A percentile compares a stretch with the other conserved stretches of the same genome.
These are phyloP conservation scores for Colletotrichum aenigma DNA, from an alignment of 2,329 filamentous ascomycete genomes.

Conservation along the genomic window DNA sequence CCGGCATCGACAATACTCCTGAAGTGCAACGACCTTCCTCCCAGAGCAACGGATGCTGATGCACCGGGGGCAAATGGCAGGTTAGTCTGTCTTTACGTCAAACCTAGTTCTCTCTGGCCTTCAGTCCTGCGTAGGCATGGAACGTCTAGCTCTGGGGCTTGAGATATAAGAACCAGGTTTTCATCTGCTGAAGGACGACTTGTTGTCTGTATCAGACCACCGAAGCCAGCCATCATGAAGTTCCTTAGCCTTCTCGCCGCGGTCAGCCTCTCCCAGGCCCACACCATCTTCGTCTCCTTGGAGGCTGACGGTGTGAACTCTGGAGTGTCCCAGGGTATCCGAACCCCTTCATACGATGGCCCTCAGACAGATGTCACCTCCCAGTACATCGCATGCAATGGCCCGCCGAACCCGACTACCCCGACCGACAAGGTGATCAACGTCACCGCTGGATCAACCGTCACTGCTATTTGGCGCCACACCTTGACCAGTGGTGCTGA, in stretches of 20 bases:
- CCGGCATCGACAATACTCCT: not conserved
- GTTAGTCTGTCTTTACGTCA: not conserved
- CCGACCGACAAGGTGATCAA: constrained; percentile 50
- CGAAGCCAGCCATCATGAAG: constrained; percentile 13
- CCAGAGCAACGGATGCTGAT: not conserved
- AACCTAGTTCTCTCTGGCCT: not conserved
- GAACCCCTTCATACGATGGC: constrained; percentile 55
- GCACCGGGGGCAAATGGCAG: not conserved
- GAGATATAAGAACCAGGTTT: not conserved
- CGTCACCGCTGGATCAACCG: constrained; percentile 47
- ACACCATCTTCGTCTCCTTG: constrained; percentile 51
- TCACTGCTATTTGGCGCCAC: constrained; percentile 58
- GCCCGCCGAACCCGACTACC: constrained; percentile 51
- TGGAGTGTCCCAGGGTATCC: constrained; percentile 51
- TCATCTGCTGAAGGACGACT: not conserved
- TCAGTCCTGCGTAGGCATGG: not conserved
- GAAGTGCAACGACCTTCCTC: not conserved
- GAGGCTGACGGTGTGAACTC: constrained; percentile 51
- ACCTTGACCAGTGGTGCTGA: constrained; percentile 44
- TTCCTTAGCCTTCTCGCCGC: constrained; percentile 27
- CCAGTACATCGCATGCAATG: constrained; percentile 57
- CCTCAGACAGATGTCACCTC: constrained; percentile 47
- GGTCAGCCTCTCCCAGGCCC: constrained; percentile 32
- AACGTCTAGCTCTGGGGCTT: not conserved
- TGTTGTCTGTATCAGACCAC: not conserved